phyloP scores from a whole-genome alignment of 768 basidiomycete genomes.

The Glaciozyma martinii region DNA sequence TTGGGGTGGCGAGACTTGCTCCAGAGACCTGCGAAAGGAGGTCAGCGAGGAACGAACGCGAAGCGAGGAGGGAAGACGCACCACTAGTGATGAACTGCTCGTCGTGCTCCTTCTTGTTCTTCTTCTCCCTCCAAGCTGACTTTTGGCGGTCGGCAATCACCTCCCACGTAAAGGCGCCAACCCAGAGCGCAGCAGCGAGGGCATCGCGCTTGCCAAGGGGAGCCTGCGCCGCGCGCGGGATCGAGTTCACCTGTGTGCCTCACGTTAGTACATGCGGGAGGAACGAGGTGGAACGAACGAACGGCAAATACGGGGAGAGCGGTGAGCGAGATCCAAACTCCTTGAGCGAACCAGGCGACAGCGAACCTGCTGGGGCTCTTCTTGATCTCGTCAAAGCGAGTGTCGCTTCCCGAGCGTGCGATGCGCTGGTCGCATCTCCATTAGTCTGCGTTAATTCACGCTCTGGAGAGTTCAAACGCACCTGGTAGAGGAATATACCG shows the following conservation, averaged over 20 bases:
- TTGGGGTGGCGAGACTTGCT: conserved; percentile 61
- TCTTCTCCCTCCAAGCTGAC: conserved; percentile 52
- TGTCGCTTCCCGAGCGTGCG: background rate
- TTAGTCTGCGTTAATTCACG: too few species aligned
- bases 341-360: conserved; percentile 56
- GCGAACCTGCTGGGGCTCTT: conserved; percentile 48
- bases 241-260: conserved; percentile 43
- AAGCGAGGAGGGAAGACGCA: background rate
- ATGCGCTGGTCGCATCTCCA: too few species aligned
- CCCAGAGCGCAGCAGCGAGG: conserved; percentile 49
- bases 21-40: conserved; percentile 45
- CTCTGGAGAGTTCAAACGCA: conserved; percentile 41
- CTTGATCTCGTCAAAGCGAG: conserved; percentile 55
- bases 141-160: conserved; percentile 60
- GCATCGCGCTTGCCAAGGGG: conserved; percentile 52
- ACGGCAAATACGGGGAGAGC: conserved; percentile 61
- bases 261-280: too few species aligned
- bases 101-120: conserved; percentile 56
- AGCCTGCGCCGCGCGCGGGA: conserved; percentile 49
- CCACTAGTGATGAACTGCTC: conserved; percentile 59
- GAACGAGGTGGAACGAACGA: too few species aligned
- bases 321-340: conserved; percentile 59
- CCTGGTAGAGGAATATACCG: conserved; percentile 42
- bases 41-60: background rate
- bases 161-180: conserved; percentile 54